phyloP scores from a whole-genome alignment of 768 basidiomycete species.

The Suillus luteus region DNA sequence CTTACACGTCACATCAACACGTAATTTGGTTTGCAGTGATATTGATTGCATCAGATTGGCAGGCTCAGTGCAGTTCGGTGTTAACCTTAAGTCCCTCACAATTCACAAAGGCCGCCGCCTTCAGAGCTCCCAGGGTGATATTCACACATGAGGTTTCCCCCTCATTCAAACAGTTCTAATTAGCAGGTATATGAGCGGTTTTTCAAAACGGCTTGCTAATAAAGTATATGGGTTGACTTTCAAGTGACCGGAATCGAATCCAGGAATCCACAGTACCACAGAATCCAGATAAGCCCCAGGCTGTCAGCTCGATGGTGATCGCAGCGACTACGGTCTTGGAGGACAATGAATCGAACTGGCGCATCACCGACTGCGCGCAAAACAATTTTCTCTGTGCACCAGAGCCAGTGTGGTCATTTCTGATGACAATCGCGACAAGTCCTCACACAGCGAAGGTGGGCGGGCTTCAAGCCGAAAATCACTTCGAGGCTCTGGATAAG shows the following conservation, averaged over 20 bases:
- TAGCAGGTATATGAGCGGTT: too few relatives aligned
- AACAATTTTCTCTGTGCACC: neutral
- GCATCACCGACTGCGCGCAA: too few relatives aligned
- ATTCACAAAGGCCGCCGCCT: slow-evolving; percentile 1
- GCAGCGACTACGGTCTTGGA: neutral
- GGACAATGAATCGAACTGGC: neutral
- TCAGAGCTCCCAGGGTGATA: neutral
- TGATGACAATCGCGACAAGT: neutral
- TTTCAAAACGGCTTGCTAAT: neutral
- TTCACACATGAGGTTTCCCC: neutral
- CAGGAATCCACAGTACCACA: neutral
- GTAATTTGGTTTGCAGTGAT: neutral
- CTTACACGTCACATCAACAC: slow-evolving; percentile 4
- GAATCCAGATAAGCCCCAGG: neutral
- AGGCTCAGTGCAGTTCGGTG: neutral
- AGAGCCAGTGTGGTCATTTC: neutral
- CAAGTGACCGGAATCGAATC: neutral
- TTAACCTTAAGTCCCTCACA: neutral
- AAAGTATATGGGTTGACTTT: neutral
- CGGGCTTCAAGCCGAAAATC: neutral
- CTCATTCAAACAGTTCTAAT: too few relatives aligned
- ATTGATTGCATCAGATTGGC: slow-evolving; percentile 1
- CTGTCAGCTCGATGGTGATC: neutral
- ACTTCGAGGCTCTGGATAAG: neutral
- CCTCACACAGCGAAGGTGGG: neutral